phyloP scores from a whole-genome alignment of 805 yeast genomes.

The Blastobotrys attinorum region DNA sequence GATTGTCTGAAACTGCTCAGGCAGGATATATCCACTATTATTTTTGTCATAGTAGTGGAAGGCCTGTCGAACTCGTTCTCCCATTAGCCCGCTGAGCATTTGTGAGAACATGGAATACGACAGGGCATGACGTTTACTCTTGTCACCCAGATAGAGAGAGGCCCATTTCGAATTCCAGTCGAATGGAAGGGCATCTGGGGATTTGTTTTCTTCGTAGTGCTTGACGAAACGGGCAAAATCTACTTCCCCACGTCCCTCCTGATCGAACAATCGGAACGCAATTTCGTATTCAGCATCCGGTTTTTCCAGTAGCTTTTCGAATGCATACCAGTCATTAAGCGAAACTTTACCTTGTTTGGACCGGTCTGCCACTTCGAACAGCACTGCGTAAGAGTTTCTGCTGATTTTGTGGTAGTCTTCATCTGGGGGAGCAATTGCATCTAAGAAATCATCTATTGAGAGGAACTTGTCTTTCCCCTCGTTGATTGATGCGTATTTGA shows the following conservation, averaged over 20 bases:
- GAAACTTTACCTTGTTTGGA: conserved; percentile 59
- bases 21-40: conserved; percentile 33
- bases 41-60: conserved; percentile 31
- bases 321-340: conserved; percentile 64
- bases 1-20: conserved; percentile 33
- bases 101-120: conserved; percentile 36
- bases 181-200: conserved; percentile 32
- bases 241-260: conserved; percentile 31
- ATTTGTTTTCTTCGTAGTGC: conserved; percentile 30
- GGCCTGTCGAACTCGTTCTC: conserved; percentile 41
- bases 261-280: conserved; percentile 39
- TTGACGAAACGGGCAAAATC: conserved; percentile 34
- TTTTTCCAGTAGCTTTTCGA: conserved; percentile 48
- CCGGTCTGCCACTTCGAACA: conserved; percentile 76
- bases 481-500: conserved; percentile 16
- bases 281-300: conserved; percentile 49
- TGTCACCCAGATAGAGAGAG: conserved; percentile 32
- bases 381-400: conserved; percentile 55
- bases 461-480: conserved; percentile 16
- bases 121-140: conserved; percentile 31
- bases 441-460: conserved; percentile 33
- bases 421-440: conserved; percentile 36
- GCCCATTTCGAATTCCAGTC: conserved; percentile 39
- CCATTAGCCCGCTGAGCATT: conserved; percentile 37
- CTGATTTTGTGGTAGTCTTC: conserved; percentile 47